These are phyloP conservation scores for Priceomyces carsonii DNA, from an alignment of 805 yeast species.

Conservation along the genomic window DNA sequence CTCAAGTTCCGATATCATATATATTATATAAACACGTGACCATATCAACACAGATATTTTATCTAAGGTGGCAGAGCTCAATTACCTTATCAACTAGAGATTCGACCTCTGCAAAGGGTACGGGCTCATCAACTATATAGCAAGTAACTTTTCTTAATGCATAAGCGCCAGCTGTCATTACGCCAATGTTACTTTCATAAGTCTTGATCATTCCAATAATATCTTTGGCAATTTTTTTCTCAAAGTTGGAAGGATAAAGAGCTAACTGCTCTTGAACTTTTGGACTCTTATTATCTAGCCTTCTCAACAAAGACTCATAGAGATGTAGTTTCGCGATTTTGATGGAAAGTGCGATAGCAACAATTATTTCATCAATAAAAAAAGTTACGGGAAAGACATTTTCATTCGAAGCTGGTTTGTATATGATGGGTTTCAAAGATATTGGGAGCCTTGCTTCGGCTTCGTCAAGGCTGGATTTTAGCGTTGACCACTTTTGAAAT, in stretches of 20 bases:
- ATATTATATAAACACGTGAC: too few relatives aligned
- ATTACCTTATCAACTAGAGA: slow-evolving; percentile 18
- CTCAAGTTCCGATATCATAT: too few relatives aligned
- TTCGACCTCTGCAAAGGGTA: slow-evolving; percentile 18
- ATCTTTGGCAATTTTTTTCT: slow-evolving; percentile 31
- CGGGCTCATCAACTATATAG: slow-evolving; percentile 22
- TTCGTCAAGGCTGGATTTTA: slow-evolving; percentile 27
- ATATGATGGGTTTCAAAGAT: slow-evolving; percentile 31
- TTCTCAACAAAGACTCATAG: slow-evolving; percentile 25
- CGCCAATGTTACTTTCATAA: slow-evolving; percentile 29
- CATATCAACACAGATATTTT: too few relatives aligned
- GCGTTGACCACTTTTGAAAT: slow-evolving; percentile 26
- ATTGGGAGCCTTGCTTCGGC: slow-evolving; percentile 30
- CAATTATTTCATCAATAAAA: slow-evolving; percentile 37
- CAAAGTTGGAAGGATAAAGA: slow-evolving; percentile 25
- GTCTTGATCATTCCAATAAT: slow-evolving; percentile 40
- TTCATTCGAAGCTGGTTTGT: slow-evolving; percentile 22
- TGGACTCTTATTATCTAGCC: slow-evolving; percentile 14
- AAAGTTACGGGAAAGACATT: slow-evolving; percentile 32
- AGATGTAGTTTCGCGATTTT: slow-evolving; percentile 31
- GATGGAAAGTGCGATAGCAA: slow-evolving; percentile 29
- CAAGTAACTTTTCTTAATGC: slow-evolving; percentile 28
- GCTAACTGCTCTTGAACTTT: slow-evolving; percentile 19
- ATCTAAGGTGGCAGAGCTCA: slow-evolving; percentile 11
- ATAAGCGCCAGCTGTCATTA: slow-evolving; percentile 40